Percentiles rank a stretch among this genome's conserved stretches.
Evolutionary conservation across 2,329 filamentous ascomycete genomes (phyloP).

Genomic region (Helicocarpus griseus): DNA sequence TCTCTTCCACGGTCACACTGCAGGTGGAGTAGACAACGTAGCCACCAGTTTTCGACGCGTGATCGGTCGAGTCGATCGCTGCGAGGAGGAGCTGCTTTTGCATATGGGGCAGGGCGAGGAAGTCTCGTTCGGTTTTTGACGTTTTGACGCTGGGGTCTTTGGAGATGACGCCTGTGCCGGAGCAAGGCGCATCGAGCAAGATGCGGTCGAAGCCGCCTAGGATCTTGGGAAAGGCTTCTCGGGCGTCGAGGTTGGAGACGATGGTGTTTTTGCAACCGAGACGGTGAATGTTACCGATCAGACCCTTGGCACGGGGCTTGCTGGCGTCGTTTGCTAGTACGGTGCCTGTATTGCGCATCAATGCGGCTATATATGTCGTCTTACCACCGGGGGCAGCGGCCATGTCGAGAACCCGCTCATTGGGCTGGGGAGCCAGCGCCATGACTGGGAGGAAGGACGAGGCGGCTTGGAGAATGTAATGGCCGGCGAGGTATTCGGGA

Average conservation of each 20-base stretch:
- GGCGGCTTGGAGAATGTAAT: constrained; percentile 96
- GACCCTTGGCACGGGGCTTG: constrained; percentile 85
- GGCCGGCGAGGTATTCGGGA: constrained; percentile 90
- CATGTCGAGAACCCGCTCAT: constrained; percentile 89
- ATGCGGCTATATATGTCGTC: constrained; percentile 87
- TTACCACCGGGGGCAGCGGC: constrained; percentile 92
- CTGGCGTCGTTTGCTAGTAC: constrained; percentile 96
- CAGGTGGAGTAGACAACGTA: constrained; percentile 97
- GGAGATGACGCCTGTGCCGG: constrained; percentile 91
- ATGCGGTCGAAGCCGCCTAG: constrained; percentile 95
- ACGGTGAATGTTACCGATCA: constrained; percentile 96
- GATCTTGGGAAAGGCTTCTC: constrained; percentile 77
- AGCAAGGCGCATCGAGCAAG: constrained; percentile 88
- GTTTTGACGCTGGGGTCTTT: constrained; percentile 97
- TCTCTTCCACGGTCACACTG: constrained; percentile 87
- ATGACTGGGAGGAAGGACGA: constrained; percentile 96
- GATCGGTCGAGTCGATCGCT: constrained; percentile 91
- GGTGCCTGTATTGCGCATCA: constrained; percentile 95
- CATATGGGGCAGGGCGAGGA: constrained; percentile 82
- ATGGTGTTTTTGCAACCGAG: constrained; percentile 88
- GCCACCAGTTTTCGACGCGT: constrained; percentile 82
- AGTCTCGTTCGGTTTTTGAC: constrained; percentile 94
- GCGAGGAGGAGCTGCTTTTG: constrained; percentile 90
- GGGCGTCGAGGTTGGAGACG: constrained; percentile 89
- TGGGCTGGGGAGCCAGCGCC: constrained; percentile 87